Evolutionary conservation across 2,329 filamentous ascomycete genomes (phyloP).

Genomic region (Exophiala sideris): DNA sequence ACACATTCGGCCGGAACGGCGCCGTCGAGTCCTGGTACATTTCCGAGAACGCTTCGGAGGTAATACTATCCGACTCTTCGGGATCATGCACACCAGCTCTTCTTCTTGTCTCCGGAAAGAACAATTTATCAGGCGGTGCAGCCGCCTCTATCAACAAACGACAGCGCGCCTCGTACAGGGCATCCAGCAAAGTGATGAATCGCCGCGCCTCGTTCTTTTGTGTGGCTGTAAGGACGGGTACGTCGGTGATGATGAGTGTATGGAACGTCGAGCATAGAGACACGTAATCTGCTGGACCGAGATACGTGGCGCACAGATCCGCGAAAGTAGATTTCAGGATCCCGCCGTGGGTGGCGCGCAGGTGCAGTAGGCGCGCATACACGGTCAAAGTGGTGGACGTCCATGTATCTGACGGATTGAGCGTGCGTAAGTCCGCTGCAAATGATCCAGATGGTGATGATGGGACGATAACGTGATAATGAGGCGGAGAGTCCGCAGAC

Average conservation of each 20-base stretch:
- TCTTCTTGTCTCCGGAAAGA: conserved; percentile 63
- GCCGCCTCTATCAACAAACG: conserved; percentile 68
- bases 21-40: conserved; percentile 74
- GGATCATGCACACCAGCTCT: neutral
- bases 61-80: conserved; percentile 45
- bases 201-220: conserved; percentile 78
- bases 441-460: neutral
- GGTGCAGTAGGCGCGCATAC: conserved; percentile 45
- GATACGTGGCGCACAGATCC: conserved; percentile 61
- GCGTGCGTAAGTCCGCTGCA: conserved; percentile 9
- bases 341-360: conserved; percentile 52
- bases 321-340: conserved; percentile 62
- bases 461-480: conserved; percentile 23
- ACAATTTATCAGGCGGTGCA: conserved; percentile 67
- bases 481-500: conserved; percentile 26
- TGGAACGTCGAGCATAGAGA: conserved; percentile 76
- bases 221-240: conserved; percentile 63
- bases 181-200: conserved; percentile 77
- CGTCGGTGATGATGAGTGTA: conserved; percentile 68
- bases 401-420: conserved; percentile 24
- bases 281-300: conserved; percentile 80
- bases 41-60: conserved; percentile 66
- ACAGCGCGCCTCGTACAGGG: conserved; percentile 76
- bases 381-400: conserved; percentile 19
- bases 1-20: conserved; percentile 76